Base-by-base conservation (phyloP, 2,329 filamentous ascomycete species). In the Fusarium nelsonii region DNA sequence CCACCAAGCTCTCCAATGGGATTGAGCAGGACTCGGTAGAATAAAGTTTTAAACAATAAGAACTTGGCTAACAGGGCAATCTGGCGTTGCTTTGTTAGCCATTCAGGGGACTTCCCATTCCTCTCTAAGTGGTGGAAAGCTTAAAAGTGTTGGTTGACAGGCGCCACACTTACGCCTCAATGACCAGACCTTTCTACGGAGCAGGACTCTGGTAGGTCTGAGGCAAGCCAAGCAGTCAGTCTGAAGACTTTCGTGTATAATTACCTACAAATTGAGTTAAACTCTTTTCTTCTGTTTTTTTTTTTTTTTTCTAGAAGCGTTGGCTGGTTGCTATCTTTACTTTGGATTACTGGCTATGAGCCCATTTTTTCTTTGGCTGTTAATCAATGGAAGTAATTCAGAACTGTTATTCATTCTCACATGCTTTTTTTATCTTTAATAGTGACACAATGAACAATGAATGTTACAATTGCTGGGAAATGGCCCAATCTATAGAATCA, bases 21-120 rank as follows among this genome's bases (percentile, higher is more conserved):
- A 68, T 52, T 15, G 66, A 70, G 66, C 62, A 67, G 62, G 62
- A 63, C 52, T 55, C 26, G 26, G 32, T 28, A 26, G 36, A 33
- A n/a, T 37, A 49, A 32, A 62, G 50, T 26, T 52, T 26, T 28
- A 28, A 48, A 51, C 20, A 44, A 26, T 20, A 45, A 23, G 34
- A 54, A 26, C 37, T 15, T 32, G 43, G 6, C n/a, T 39, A 41
- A 32, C 23, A 36, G 49, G 30, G 30, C 48, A 49, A 16, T 9
- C 36, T 51, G 32, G 20, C 36, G 26, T 48, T 40, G 28, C 18
- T 30, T 43, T 34, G 18, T 48, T 45, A 53, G 54, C 39, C 44
- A 48, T 34, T 40, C 55, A 40, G 45, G 53, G 49, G 32, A 30
- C 26, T 43, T 55, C 41, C 55, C 49, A 51, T 52, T 23, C 18